A percentile compares a stretch with the other conserved stretches of the same genome.
phyloP scores from a whole-genome alignment of 495 filamentous ascomycete genomes.

The Podospora appendiculata region DNA sequence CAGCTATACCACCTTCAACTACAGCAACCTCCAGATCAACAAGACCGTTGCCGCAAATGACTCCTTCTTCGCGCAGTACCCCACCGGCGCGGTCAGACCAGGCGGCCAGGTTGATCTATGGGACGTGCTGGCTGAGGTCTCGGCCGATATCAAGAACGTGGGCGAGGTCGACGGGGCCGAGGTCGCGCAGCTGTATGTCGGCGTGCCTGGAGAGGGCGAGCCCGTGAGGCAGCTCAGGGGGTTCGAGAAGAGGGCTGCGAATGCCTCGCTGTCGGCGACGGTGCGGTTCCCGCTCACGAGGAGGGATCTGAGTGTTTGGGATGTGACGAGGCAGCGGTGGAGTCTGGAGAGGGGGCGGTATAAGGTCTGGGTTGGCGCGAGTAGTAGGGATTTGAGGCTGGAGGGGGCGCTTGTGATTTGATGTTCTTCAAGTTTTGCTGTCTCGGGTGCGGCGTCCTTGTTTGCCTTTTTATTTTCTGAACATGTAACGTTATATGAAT shows the following conservation, averaged over 20 bases:
- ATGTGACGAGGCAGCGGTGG: constrained; percentile 54
- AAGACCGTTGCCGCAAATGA: constrained; percentile 8
- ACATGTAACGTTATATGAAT: no score
- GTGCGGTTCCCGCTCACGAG: constrained; percentile 52
- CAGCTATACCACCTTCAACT: constrained; percentile 58
- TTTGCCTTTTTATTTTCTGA: no score
- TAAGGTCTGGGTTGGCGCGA: constrained; percentile 48
- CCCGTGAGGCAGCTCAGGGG: constrained; percentile 56
- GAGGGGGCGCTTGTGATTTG: constrained; percentile 25
- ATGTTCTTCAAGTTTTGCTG: not conserved
- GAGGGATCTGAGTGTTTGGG: constrained; percentile 63
- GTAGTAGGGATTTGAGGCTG: constrained; percentile 58
- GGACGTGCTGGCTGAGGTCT: constrained; percentile 46
- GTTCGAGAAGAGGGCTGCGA: constrained; percentile 53
- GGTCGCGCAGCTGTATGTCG: constrained; percentile 60
- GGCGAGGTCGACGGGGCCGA: constrained; percentile 43
- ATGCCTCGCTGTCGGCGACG: constrained; percentile 29
- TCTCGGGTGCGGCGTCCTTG: no score
- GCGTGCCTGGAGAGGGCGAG: constrained; percentile 33
- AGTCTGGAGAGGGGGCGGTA: constrained; percentile 39
- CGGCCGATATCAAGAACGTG: constrained; percentile 48
- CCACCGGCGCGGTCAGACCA: constrained; percentile 34
- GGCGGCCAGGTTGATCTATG: constrained; percentile 54
- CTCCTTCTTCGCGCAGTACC: constrained; percentile 18
- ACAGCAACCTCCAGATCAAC: constrained; percentile 32